Evolutionary conservation across 345 rosid species (phyloP).

Genomic region (Crucihimalaya himalaica): DNA sequence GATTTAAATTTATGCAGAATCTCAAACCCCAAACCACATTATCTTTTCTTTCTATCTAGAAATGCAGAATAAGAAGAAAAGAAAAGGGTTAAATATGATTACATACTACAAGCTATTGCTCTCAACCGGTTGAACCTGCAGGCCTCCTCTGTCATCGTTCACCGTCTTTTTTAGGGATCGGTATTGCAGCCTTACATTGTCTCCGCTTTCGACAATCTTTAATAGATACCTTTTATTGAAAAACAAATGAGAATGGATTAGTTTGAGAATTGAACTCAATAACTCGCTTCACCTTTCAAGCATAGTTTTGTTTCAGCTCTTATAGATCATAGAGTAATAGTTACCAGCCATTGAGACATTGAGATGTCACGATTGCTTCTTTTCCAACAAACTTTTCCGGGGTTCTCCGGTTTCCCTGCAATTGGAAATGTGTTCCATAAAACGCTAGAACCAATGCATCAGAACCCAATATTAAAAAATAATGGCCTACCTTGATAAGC

Average conservation of each 20-base stretch:
- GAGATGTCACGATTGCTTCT: conserved; percentile 95
- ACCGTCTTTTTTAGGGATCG: conserved; percentile 77
- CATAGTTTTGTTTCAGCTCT: conserved; percentile 23
- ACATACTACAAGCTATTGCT: conserved; percentile 51
- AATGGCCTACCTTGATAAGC: conserved; percentile 68
- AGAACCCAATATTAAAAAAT: not conserved
- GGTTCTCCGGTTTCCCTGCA: conserved; percentile 92
- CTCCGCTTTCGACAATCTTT: conserved; percentile 77
- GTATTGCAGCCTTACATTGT: conserved; percentile 87
- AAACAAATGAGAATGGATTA: not conserved
- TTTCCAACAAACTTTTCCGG: conserved; percentile 96
- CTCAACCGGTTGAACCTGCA: conserved; percentile 52
- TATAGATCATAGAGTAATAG: not conserved
- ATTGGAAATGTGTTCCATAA: conserved; percentile 31
- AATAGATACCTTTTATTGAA: conserved; percentile 69
- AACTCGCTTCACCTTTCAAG: conserved; percentile 14
- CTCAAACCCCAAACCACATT: conserved; percentile 32
- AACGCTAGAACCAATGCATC: not conserved
- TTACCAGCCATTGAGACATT: conserved; percentile 98
- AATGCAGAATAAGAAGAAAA: conserved; percentile 19
- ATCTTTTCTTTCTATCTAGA: conserved; percentile 30
- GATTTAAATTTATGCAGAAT: conserved; percentile 19
- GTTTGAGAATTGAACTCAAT: conserved; percentile 4
- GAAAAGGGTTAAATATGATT: conserved; percentile 12
- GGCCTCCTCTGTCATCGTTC: conserved; percentile 50